A percentile compares a stretch with the other conserved stretches of the same genome.
phyloP scores from a whole-genome alignment of 2,329 filamentous ascomycete species.

The Ophiognomonia clavigignenti-juglandacearum region DNA sequence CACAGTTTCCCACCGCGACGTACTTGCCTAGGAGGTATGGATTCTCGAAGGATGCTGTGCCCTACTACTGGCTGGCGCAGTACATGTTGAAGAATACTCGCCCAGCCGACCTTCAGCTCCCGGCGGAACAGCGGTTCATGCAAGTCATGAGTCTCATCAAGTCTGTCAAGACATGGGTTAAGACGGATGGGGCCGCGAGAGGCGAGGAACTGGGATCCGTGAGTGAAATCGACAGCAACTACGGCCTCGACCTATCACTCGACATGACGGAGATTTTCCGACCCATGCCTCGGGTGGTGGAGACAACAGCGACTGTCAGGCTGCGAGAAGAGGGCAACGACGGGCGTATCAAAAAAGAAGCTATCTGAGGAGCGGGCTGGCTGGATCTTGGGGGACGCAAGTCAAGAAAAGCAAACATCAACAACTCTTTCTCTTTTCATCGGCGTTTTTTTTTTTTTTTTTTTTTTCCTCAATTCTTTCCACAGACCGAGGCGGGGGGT shows the following conservation, averaged over 20 bases:
- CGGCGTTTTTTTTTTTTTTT: slow-evolving; percentile 18
- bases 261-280: slow-evolving; percentile 69
- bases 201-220: slow-evolving; percentile 66
- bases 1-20: slow-evolving; percentile 55
- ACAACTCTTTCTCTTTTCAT: neutral
- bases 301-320: slow-evolving; percentile 23
- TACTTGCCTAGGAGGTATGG: slow-evolving; percentile 55
- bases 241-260: slow-evolving; percentile 58
- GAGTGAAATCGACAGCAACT: slow-evolving; percentile 63
- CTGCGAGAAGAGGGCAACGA: slow-evolving; percentile 13
- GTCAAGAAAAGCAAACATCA: neutral
- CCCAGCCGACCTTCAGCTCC: slow-evolving; percentile 46
- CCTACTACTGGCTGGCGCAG: slow-evolving; percentile 69
- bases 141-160: slow-evolving; percentile 58
- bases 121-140: slow-evolving; percentile 54
- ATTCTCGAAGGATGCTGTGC: slow-evolving; percentile 66
- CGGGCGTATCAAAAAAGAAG: neutral
- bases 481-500: slow-evolving; percentile 14
- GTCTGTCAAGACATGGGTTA: slow-evolving; percentile 55
- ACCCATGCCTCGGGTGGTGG: slow-evolving; percentile 46
- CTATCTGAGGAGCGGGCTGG: slow-evolving; percentile 3
- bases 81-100: slow-evolving; percentile 57
- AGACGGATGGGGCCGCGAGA: slow-evolving; percentile 57
- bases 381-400: neutral
- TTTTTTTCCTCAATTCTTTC: too few species aligned